phyloP scores from a whole-genome alignment of 2,329 filamentous ascomycete species.

The Chalaropsis thielavioides region DNA sequence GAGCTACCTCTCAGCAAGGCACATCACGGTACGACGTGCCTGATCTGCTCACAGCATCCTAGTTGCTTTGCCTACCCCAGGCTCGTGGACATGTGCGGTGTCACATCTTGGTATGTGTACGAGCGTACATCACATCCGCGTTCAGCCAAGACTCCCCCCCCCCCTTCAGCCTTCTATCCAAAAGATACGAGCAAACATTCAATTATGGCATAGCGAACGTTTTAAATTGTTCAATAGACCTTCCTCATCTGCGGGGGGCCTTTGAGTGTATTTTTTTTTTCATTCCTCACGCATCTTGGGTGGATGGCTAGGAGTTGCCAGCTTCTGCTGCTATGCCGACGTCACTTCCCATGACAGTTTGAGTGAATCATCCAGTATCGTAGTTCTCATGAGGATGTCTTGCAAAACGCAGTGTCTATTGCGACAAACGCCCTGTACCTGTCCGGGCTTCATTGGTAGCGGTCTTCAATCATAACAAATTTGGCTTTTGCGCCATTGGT shows the following conservation, averaged over 20 bases:
- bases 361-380: constrained; percentile 2
- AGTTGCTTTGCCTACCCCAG: too few species aligned
- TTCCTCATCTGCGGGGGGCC: constrained; percentile 16
- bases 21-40: too few species aligned
- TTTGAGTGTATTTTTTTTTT: constrained; percentile 14
- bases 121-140: too few species aligned
- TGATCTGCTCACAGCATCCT: too few species aligned
- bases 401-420: constrained; percentile 16
- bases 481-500: constrained; percentile 17
- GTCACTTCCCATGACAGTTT: constrained; percentile 6
- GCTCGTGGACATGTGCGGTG: too few species aligned
- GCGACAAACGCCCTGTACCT: constrained; percentile 13
- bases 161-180: too few species aligned
- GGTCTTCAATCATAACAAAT: constrained; percentile 16
- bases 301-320: constrained; percentile 8
- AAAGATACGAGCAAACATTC: too few species aligned
- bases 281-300: not conserved
- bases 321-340: constrained; percentile 6
- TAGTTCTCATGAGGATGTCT: constrained; percentile 6
- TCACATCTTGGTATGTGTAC: too few species aligned
- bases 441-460: constrained; percentile 13
- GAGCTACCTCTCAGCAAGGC: too few species aligned
- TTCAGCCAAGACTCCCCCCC: too few species aligned
- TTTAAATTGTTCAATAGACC: not conserved
- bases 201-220: too few species aligned